Evolutionary conservation across 805 yeast species (phyloP), one percentile per base, ranked within the genome.

Genomic region (Ogataea nitratoaversa): DNA sequence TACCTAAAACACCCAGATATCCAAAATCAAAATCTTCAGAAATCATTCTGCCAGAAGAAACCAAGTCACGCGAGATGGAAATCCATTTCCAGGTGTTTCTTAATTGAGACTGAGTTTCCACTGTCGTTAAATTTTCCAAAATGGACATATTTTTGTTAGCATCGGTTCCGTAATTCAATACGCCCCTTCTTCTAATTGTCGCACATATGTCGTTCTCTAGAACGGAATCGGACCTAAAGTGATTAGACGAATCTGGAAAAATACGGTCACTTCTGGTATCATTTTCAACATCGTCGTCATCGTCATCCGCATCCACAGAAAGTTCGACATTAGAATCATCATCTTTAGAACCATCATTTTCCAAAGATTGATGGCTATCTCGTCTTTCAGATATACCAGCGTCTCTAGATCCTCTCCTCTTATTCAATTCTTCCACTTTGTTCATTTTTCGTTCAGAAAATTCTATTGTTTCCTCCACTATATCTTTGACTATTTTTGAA

Each of bases 31-130:
- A 65, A 14, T 76, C 81, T 19, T 78, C 79, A 5, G 83, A 72
- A 3, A 76, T 67, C 84, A 86, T 82, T 2, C 82, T 67, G 0
- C 86, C 83, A 36, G 79, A 75, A 16, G 72, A 72, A 4, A 79
- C 78, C 1, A 85, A 71, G 31, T 75, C 77, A 39, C 77, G 73
- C 0, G 95, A 87, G 37, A 85, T 75, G 1, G 78, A 75, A 24
- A 91, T 64, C 98, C 98, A 91, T 55, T 83, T 80, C 98, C 98
- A 91, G 0, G 95, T 83, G 50, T 86, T 82, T 45, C 83, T 68
- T 36, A 83, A 65, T 46, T 77, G 84, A n/a, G 67, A 64, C 38
- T 68, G 72, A 34, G 79, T 77, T 37, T 74, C 74, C 19, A 78
- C 58, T 2, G 70, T 64, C 40, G 69, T 72, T 25, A 78, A 57